These are phyloP conservation scores for Trichoderma koningii DNA, from an alignment of 2,329 filamentous ascomycete species.

Conservation along the genomic window DNA sequence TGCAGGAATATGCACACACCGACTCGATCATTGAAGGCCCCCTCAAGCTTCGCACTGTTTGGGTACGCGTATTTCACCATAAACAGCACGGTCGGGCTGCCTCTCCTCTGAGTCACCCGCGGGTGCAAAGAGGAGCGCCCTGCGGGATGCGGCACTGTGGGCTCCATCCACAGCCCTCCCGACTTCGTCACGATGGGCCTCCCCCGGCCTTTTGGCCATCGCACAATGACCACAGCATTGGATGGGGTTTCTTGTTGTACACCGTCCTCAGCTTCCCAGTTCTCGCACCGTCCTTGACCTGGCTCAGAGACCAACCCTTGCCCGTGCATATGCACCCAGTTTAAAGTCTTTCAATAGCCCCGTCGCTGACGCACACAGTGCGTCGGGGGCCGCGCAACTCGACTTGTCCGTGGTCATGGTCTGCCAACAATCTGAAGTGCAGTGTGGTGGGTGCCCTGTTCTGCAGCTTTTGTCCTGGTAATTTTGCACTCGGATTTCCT, in stretches of 20 bases:
- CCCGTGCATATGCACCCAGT: conserved; percentile 25
- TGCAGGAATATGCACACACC: neutral
- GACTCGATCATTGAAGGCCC: neutral
- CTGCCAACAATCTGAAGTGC: neutral
- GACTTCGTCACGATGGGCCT: too few relatives aligned
- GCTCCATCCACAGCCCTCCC: too few relatives aligned
- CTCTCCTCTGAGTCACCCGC: too few relatives aligned
- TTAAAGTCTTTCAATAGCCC: conserved; percentile 16
- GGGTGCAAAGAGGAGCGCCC: too few relatives aligned
- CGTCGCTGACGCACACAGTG: conserved; percentile 17
- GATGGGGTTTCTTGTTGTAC: neutral
- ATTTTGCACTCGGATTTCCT: too few relatives aligned
- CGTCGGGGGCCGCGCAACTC: neutral
- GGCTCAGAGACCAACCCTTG: conserved; percentile 2
- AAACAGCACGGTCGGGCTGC: neutral
- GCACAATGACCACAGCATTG: neutral
- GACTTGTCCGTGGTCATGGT: neutral
- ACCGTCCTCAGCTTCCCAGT: neutral
- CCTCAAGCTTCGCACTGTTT: neutral
- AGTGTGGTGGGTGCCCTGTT: too few relatives aligned
- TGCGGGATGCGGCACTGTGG: too few relatives aligned
- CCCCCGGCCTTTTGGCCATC: neutral
- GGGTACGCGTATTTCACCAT: neutral
- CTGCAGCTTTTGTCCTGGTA: too few relatives aligned
- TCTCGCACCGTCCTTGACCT: neutral